Evolutionary conservation across 73 alveolate genomes (phyloP).

Genomic region (Paramecium octaurelia): DNA sequence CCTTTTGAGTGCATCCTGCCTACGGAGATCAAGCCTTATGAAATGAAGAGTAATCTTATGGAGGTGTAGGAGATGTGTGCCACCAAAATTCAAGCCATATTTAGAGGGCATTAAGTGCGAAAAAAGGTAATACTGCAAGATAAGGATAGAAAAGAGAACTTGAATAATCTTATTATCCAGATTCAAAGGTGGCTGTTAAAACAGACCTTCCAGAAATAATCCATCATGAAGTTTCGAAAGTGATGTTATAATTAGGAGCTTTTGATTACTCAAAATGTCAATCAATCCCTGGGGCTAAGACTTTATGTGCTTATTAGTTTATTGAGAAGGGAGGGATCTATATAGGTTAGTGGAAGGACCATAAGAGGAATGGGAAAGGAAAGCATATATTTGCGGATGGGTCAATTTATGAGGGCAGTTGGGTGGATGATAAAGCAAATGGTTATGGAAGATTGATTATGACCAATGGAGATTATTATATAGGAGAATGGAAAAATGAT

Average conservation of each 20-base stretch:
- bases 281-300: neutral
- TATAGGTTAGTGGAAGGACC: constrained; percentile 71
- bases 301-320: neutral
- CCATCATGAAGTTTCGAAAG: neutral
- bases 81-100: neutral
- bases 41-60: neutral
- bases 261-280: neutral
- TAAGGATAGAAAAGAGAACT: neutral
- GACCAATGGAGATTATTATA: constrained; percentile 68
- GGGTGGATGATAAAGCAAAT: neutral
- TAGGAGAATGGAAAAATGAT: constrained; percentile 75
- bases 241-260: neutral
- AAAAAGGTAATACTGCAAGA: neutral
- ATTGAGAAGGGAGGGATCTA: neutral
- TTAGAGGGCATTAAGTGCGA: neutral
- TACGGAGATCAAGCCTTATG: neutral
- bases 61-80: neutral
- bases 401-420: neutral
- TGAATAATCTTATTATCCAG: neutral
- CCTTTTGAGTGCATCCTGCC: neutral
- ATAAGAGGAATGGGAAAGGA: constrained; percentile 70
- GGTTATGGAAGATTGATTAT: constrained; percentile 59
- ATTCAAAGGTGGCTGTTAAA: neutral
- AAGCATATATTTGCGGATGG: constrained; percentile 6
- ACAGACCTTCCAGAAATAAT: neutral